Evolutionary conservation across 1,284 basidiomycete species (phyloP), one percentile per base, ranked within the genome.

Genomic region (Sanghuangporus weigelae): DNA sequence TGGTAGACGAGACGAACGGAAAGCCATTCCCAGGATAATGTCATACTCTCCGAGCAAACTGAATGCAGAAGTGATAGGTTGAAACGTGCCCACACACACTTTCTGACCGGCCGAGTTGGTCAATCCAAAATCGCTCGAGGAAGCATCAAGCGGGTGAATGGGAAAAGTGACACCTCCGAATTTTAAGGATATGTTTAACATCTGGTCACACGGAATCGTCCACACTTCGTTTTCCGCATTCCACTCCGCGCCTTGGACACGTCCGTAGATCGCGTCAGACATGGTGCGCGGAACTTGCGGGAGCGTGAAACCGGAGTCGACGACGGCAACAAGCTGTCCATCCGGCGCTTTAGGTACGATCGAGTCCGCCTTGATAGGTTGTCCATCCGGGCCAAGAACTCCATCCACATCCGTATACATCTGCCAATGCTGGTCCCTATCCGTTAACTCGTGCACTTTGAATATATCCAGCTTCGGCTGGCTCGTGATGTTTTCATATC

Each of bases 1-100:
- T 12, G 51, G 51, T 19, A 31, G 36, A 16, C 7, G 51, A 21
- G 1, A 75, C 89, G 68, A 72, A 92, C 90, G 66, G 76, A 92
- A 91, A 63, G 80, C 81, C 90, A 92, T 92, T 67, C 90, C 90
- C 59, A 92, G 78, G 69, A 92, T 90, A 79, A 90, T 84, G 69
- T 92, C 90, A 66, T 90, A 64, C 57, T 88, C 83, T 62, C 87
- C 89, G 16, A 89, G 78, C 35, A 90, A 68, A 76, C 86, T 89
- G 74, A 90, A 90, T 8, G 89, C 89, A 10, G 84, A 84, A 7
- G 88, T 90, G 69, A 91, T 91, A 8, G 89, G 89, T 78, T 92
- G 89, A 78, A 90, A 92, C 85, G 87, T 79, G 26, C 89, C 89
- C 63, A 87, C 79, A 71, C 89, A 92, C 5, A 84, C 80, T 60